phyloP scores from a whole-genome alignment of 768 basidiomycete genomes.

The Leucocoprinus leucothites region DNA sequence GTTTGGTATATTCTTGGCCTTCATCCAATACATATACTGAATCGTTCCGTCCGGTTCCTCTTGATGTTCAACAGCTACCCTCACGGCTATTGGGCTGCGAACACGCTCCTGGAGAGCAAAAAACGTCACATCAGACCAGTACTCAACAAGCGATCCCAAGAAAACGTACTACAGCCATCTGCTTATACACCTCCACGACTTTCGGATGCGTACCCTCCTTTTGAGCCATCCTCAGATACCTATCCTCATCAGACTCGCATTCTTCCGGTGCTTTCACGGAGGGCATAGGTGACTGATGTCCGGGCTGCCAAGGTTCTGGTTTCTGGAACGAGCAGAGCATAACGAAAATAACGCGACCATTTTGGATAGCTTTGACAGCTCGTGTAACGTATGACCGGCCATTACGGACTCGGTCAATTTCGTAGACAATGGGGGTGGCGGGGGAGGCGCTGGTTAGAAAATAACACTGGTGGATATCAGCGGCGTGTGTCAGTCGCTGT shows the following conservation, averaged over 20 bases:
- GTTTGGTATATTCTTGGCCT: slow-evolving; percentile 60
- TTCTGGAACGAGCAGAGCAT: slow-evolving; percentile 81
- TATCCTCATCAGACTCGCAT: slow-evolving; percentile 57
- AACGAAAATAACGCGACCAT: slow-evolving; percentile 47
- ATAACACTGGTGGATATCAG: slow-evolving; percentile 55
- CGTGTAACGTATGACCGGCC: slow-evolving; percentile 74
- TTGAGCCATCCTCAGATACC: slow-evolving; percentile 28
- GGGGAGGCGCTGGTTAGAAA: slow-evolving; percentile 76
- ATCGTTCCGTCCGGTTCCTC: slow-evolving; percentile 43
- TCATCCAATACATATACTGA: slow-evolving; percentile 77
- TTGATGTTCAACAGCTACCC: slow-evolving; percentile 44
- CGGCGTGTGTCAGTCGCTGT: background rate
- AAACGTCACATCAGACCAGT: background rate
- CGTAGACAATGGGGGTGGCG: slow-evolving; percentile 71
- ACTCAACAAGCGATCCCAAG: background rate
- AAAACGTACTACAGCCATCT: slow-evolving; percentile 25
- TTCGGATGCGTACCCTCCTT: slow-evolving; percentile 29
- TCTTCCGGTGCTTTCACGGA: slow-evolving; percentile 55
- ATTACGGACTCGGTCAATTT: slow-evolving; percentile 71
- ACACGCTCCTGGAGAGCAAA: slow-evolving; percentile 56
- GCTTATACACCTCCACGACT: slow-evolving; percentile 30
- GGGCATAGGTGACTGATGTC: slow-evolving; percentile 69
- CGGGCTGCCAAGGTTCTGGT: slow-evolving; percentile 74
- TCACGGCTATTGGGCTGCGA: slow-evolving; percentile 68
- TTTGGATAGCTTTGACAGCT: slow-evolving; percentile 56